phyloP scores from a whole-genome alignment of 768 basidiomycete species.

The Candolleomyces eurysporus region DNA sequence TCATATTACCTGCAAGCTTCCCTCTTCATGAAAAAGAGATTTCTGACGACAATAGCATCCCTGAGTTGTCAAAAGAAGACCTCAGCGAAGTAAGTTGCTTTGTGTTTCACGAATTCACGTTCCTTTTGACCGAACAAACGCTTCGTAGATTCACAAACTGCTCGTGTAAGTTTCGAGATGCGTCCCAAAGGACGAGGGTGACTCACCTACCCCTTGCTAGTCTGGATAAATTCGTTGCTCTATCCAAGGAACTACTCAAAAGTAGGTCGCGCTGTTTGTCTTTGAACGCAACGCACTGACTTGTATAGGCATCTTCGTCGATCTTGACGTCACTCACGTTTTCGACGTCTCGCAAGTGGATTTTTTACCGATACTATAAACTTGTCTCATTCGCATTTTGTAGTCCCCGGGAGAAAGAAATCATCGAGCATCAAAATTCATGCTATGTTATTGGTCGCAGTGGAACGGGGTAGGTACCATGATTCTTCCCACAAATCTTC shows the following conservation, averaged over 20 bases:
- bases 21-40: conserved; percentile 27
- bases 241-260: conserved; percentile 32
- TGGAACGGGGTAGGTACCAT: conserved; percentile 58
- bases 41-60: conserved; percentile 16
- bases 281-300: neutral
- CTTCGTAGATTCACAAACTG: conserved; percentile 50
- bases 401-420: conserved; percentile 49
- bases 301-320: conserved; percentile 45
- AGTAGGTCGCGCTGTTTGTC: conserved; percentile 11
- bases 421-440: conserved; percentile 57
- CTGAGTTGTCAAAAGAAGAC: conserved; percentile 42
- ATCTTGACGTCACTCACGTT: conserved; percentile 45
- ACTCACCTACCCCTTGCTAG: conserved; percentile 15
- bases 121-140: neutral
- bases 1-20: conserved; percentile 52
- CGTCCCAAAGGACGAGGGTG: neutral
- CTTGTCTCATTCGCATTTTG: neutral
- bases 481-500: neutral
- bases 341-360: conserved; percentile 41
- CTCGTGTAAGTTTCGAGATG: conserved; percentile 43
- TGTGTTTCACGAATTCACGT: neutral
- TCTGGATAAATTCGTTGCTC: conserved; percentile 46
- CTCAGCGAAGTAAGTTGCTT: conserved; percentile 40
- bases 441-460: conserved; percentile 71
- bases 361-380: too few species aligned